These are phyloP conservation scores for Tuber indicum DNA, from an alignment of 495 filamentous ascomycete species.

Conservation along the genomic window DNA sequence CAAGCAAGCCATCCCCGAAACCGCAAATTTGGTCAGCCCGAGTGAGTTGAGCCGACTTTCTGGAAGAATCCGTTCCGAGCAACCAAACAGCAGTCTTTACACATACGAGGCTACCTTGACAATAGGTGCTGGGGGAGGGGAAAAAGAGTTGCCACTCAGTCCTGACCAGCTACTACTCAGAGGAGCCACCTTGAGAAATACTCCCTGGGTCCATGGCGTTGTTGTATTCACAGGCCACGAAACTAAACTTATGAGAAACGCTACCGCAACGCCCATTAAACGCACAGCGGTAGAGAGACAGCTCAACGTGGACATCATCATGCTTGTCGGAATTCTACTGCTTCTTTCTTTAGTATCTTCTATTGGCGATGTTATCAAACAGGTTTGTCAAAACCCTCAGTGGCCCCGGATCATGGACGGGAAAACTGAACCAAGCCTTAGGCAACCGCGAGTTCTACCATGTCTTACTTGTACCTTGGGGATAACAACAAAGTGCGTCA, in stretches of 20 bases:
- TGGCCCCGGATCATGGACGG: not conserved
- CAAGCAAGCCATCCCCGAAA: conserved; percentile 96
- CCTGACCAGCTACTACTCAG: conserved; percentile 83
- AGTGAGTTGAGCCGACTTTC: conserved; percentile 78
- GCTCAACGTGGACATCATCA: conserved; percentile 87
- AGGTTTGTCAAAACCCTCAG: conserved; percentile 23
- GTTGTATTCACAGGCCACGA: conserved; percentile 99
- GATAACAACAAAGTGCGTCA: conserved; percentile 58
- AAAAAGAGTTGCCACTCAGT: conserved; percentile 80
- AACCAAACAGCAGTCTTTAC: conserved; percentile 97
- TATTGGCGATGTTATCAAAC: conserved; percentile 73
- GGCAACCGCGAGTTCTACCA: conserved; percentile 39
- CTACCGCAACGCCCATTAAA: conserved; percentile 95
- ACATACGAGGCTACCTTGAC: conserved; percentile 97
- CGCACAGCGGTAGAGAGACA: conserved; percentile 87
- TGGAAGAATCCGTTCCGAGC: conserved; percentile 84
- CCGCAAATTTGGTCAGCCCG: conserved; percentile 76
- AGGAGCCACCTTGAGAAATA: conserved; percentile 92
- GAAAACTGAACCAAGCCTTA: conserved; percentile 21
- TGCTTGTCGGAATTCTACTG: conserved; percentile 78
- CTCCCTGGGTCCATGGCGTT: conserved; percentile 93
- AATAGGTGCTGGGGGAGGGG: conserved; percentile 84
- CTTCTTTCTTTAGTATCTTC: conserved; percentile 80
- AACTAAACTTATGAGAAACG: conserved; percentile 98
- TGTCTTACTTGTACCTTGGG: conserved; percentile 62